Conservation (phyloP, 352 stramenopile genomes). For the Thalassiosira mediterranea region DNA sequence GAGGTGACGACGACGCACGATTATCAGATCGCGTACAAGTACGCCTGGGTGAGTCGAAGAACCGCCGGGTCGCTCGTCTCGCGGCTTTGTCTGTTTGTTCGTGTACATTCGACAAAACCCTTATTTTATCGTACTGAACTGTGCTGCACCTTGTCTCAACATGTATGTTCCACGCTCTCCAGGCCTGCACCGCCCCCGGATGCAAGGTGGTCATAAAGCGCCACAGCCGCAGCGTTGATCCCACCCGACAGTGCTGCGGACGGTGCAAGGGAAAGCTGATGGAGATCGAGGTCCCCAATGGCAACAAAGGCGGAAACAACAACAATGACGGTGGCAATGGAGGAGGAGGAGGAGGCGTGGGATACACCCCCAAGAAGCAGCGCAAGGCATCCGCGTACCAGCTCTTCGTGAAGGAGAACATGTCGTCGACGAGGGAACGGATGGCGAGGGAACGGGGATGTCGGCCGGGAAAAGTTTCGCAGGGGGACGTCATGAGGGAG, state of each 20-base stretch:
- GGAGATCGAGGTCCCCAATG: constrained; percentile 61
- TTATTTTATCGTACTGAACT: too few relatives aligned
- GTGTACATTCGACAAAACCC: too few relatives aligned
- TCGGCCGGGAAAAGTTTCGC: constrained; percentile 46
- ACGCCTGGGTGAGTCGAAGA: constrained; percentile 58
- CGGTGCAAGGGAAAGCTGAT: constrained; percentile 68
- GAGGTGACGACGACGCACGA: constrained; percentile 83
- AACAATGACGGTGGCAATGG: too few relatives aligned
- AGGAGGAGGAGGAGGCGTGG: too few relatives aligned
- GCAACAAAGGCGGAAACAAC: constrained; percentile 21
- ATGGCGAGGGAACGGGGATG: constrained; percentile 33
- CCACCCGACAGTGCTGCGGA: constrained; percentile 64
- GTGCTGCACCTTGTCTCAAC: too few relatives aligned
- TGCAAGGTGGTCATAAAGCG: constrained; percentile 65
- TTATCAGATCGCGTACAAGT: constrained; percentile 85
- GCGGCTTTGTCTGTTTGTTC: too few relatives aligned
- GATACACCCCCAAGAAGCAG: constrained; percentile 55
- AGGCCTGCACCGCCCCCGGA: constrained; percentile 52
- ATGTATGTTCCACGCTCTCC: background rate
- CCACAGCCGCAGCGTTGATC: constrained; percentile 72
- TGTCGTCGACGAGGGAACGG: constrained; percentile 40
- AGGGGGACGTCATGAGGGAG: constrained; percentile 78
- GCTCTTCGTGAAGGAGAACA: constrained; percentile 71
- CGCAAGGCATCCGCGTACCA: constrained; percentile 59
- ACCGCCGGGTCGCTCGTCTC: too few relatives aligned